Evolutionary conservation across 129 eudicot species (phyloP), one percentile per base, ranked within the genome.

Genomic region (Chrysanthemum lavandulifolium): DNA sequence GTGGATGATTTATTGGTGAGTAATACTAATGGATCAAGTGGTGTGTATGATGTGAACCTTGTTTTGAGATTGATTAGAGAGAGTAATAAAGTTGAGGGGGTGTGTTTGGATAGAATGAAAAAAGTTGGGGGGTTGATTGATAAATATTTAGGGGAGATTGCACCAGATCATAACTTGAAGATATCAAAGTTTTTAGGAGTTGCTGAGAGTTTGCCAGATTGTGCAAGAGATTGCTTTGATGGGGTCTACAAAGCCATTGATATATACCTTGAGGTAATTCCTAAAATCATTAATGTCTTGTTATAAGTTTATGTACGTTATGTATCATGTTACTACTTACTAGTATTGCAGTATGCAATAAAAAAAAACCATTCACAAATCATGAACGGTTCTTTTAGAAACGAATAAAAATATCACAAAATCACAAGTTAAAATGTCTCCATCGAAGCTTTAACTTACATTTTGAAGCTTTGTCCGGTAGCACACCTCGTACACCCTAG

Each of bases 221-320:
- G 77, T 67, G 92, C 96, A 62, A 92, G 98, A 64, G 90, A 89
- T 74, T 85, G 86, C 76, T 92, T 83, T 85, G 96, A 92, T 84
- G 88, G 89, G 12, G 88, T 89, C 68, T 92, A 92, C 80, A 87
- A 88, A 82, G 96, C 96, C 61, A 80, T 92, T 87, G 96, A 89
- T 78, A 87, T 89, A 78, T 92, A 85, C 65, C 98, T 92, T 80
- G 88, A 92, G 98, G 98, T 92, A 67, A 82, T 51, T 18, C 10
- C 1, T 23, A 31, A 40, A 15, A 60, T 18, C 51, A 6, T 63
- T 0, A 10, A 31, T 4, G 0, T 31, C 0, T 31, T 3, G 36
- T 31, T 31, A 31, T 31, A 31, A 3, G 36, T 31, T 31, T 0
- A 6, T 31, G 36, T 29, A 29, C 4, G 33, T 4, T 29, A 3